Conservation (phyloP, 2,329 filamentous ascomycete species). For the Chaetomium olivaceum region DNA sequence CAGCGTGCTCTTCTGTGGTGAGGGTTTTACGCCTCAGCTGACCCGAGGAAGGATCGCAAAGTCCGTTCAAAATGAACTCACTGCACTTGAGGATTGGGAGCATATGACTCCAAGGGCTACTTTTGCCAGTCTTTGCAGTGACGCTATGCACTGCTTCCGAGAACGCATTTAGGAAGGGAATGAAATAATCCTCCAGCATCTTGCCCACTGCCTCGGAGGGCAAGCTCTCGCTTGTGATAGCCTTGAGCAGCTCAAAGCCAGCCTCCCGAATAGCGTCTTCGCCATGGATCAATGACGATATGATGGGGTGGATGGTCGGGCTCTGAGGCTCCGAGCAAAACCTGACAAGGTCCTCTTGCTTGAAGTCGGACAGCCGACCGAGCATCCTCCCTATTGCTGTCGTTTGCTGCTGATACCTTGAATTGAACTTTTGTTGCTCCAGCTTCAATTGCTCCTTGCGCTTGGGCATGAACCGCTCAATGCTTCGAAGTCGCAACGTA, state of each 20-base stretch:
- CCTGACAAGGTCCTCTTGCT: conserved; percentile 64
- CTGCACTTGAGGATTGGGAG: conserved; percentile 58
- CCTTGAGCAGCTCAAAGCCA: conserved; percentile 79
- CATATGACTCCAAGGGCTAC: conserved; percentile 58
- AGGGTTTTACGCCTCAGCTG: conserved; percentile 58
- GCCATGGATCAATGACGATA: conserved; percentile 79
- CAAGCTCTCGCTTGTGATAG: conserved; percentile 67
- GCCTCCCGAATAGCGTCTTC: conserved; percentile 77
- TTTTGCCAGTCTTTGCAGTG: conserved; percentile 41
- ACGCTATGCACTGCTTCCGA: conserved; percentile 47
- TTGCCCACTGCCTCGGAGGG: conserved; percentile 53
- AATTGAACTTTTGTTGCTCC: conserved; percentile 72
- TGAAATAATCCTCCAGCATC: conserved; percentile 49
- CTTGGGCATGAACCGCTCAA: conserved; percentile 69
- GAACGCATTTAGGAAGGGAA: conserved; percentile 47
- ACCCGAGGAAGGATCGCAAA: conserved; percentile 59
- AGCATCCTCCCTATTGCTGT: conserved; percentile 71
- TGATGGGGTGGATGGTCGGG: conserved; percentile 66
- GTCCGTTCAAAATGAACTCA: conserved; percentile 55
- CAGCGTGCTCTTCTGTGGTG: conserved; percentile 61
- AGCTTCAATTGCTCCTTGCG: conserved; percentile 49
- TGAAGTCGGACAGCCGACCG: conserved; percentile 76
- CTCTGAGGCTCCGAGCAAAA: conserved; percentile 67
- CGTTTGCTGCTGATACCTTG: conserved; percentile 47
- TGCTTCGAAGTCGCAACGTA: conserved; percentile 67